phyloP scores from a whole-genome alignment of 768 basidiomycete species.

The Suillus cothurnatus region DNA sequence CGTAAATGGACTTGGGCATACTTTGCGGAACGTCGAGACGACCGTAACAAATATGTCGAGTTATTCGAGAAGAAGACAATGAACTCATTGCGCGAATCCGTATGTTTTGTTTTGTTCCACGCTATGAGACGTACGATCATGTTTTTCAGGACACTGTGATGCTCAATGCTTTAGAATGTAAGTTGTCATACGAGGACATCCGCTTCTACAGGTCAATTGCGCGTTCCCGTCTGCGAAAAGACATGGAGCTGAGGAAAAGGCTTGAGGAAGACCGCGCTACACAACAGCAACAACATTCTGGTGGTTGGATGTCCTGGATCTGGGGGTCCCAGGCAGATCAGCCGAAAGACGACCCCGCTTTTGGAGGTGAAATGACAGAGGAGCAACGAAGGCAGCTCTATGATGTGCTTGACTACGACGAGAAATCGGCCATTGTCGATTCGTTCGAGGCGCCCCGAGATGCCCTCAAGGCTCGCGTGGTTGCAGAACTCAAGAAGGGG shows the following conservation, averaged over 20 bases:
- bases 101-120: conserved; percentile 37
- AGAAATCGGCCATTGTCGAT: conserved; percentile 71
- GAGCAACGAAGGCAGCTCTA: conserved; percentile 90
- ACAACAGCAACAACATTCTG: conserved; percentile 49
- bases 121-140: background rate
- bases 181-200: conserved; percentile 91
- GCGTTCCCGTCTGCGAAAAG: conserved; percentile 84
- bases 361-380: conserved; percentile 77
- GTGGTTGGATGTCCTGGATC: conserved; percentile 75
- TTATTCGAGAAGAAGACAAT: conserved; percentile 79
- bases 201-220: conserved; percentile 97
- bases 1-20: conserved; percentile 91
- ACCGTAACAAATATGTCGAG: conserved; percentile 80
- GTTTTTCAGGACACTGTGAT: conserved; percentile 47
- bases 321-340: conserved; percentile 59
- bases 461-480: conserved; percentile 74
- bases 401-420: conserved; percentile 90
- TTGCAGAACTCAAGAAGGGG: conserved; percentile 82
- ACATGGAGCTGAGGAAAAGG: conserved; percentile 67
- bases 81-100: conserved; percentile 53
- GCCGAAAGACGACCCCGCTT: conserved; percentile 53
- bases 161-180: conserved; percentile 72
- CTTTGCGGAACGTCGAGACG: conserved; percentile 86
- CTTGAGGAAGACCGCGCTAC: conserved; percentile 68
- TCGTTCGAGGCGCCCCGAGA: conserved; percentile 76